Base-by-base conservation (phyloP, 768 basidiomycete genomes). In the Hebeloma cylindrosporum region DNA sequence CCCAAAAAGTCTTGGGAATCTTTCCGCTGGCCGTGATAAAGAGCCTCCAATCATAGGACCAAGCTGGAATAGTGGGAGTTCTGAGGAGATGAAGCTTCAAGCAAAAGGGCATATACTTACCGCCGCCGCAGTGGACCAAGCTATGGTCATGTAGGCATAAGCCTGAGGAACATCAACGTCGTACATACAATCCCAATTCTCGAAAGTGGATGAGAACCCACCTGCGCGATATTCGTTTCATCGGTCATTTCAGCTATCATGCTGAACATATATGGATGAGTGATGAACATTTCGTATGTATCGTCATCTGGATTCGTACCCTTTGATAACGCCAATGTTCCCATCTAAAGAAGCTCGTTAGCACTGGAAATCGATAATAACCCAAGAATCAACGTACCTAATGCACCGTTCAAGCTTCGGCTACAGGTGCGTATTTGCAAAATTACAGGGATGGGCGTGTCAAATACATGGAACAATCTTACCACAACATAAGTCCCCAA, bases 171-270 rank as follows among this genome's bases (percentile, higher is more conserved):
- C 14, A 27, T 20, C 23, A 20, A 21, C 16, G 31, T 13, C 9
- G 27, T 5, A 10, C 11, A 6, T 23, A 20, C n/a, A n/a, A n/a
- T 10, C 4, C 7, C 14, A n/a, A 18, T 3, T 14, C 16, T 18
- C 7, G 9, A 45, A 2, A 6, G 3, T 13, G 21, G 8, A 31
- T n/a, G 23, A 9, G n/a, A 23, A 48, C 59, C 50, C 48, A 72
- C 85, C 57, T 73, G 72, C 2, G 84, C 71, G 30, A 88, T 70
- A 58, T 87, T 88, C 0, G 82, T 79, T 1, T 75, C 62, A 52
- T 89, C 85, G 0, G 85, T 85, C 46, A 89, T 73, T 58, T 89
- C 88, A 2, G 74, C 78, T 60, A 86, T 70, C 72, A 83, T 82
- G 48, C 84, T 85, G 54, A 21, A 17, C 22, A 4, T 10, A 6